Base-by-base conservation (phyloP, 2,329 filamentous ascomycete species). In the Pseudodiploospora longispora region DNA sequence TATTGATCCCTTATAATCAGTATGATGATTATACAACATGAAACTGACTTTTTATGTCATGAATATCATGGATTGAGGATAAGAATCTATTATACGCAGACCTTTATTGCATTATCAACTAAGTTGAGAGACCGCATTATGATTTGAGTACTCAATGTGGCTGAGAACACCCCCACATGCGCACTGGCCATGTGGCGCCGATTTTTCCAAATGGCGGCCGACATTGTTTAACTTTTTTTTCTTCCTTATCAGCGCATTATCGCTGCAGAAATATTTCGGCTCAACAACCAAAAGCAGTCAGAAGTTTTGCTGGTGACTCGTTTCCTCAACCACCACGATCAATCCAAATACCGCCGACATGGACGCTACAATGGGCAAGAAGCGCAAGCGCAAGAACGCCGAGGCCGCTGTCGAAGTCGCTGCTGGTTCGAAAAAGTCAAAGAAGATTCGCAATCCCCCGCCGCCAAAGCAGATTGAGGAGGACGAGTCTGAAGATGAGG, bases 391-490 rank as follows among this genome's bases (percentile, higher is more conserved):
- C 45, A 64, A 59, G 52, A 62, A 59, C 47, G 58, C 55, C 42
- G 60, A 66, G 45, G 52, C 59, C 7, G 50, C 56, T 38, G 54
- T 55, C 32, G 47, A 53, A 37, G 53, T 55, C 10, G 44, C 59
- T 36, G 44, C 54, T 29, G 49, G 57, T 32, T 42, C 47, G 5
- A 48, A 48, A 5, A 31, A 41, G 31, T 44, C 59, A 27, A 62
- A 65, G 35, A 69, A 68, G 46, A 50, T 59, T 30, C 72, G 72
- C 60, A 73, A 71, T 57, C 35, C 58, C 44, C 49, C 56, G 55
- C 59, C 54, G 49, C 58, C 50, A 32, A 47, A 52, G 33, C 6
- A 33, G 19, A 34, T 19, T 19, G 35, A 39, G 7, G 10, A 36
- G 19, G 32, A 12, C 29, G 58, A 61, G 40, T 44, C 44, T 5